phyloP scores from a whole-genome alignment of 306 rosid species.

The Arachis hypogaea region DNA sequence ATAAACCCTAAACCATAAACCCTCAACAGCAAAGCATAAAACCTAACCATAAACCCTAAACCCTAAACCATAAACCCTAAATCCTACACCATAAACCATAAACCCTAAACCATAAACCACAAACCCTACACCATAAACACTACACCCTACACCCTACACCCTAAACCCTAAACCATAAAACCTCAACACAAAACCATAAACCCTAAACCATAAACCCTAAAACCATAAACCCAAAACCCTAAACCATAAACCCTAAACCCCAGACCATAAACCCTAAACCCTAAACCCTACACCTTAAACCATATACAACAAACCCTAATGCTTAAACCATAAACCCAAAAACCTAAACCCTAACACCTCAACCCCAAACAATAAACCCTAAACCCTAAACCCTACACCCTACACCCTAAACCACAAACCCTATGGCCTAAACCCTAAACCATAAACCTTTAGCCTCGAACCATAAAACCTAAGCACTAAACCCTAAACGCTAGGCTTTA shows the following conservation, averaged over 20 bases:
- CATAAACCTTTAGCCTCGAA: neutral
- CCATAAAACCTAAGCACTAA: constrained; percentile 4
- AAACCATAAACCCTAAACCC: too few species aligned
- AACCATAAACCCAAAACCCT: too few species aligned
- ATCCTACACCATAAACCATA: neutral
- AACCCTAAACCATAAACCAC: neutral
- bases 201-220: too few species aligned
- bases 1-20: neutral
- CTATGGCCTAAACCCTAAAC: neutral
- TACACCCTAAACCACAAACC: neutral
- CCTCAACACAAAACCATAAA: too few species aligned
- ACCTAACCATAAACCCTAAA: neutral
- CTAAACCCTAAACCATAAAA: too few species aligned
- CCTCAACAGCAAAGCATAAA: neutral
- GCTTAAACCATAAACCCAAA: too few species aligned
- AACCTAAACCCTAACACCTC: neutral
- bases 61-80: neutral
- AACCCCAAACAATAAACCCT: constrained; percentile 5
- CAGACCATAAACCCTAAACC: too few species aligned
- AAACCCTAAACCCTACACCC: neutral
- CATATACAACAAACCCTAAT: neutral
- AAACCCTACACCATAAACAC: neutral
- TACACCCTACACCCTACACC: neutral
- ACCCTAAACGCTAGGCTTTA: neutral
- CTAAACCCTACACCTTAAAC: neutral